A percentile compares a stretch with the other conserved stretches of the same genome.
phyloP scores from a whole-genome alignment of 2,329 filamentous ascomycete genomes.

The Hypoxylon sp. region DNA sequence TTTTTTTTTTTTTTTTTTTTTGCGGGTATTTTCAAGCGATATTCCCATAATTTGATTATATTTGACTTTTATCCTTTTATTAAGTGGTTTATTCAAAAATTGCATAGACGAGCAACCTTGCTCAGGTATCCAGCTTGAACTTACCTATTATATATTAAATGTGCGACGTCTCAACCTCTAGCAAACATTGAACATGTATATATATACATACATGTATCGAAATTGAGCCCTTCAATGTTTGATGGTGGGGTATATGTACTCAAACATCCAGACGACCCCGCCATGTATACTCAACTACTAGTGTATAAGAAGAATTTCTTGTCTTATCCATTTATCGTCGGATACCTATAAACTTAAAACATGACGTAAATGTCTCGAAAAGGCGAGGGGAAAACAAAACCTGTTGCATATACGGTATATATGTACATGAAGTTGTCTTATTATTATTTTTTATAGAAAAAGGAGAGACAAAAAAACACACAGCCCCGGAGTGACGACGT shows the following conservation, averaged over 20 bases:
- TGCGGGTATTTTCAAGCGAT: conserved; percentile 2
- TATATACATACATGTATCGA: too few relatives aligned
- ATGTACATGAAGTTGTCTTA: too few relatives aligned
- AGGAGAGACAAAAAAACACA: not conserved
- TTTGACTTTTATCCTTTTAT: not conserved
- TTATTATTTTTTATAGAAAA: too few relatives aligned
- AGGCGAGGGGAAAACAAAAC: too few relatives aligned
- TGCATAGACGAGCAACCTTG: not conserved
- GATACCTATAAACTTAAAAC: not conserved
- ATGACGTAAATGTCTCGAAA: not conserved
- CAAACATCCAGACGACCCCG: not conserved
- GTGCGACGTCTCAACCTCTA: not conserved
- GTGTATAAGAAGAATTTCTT: too few relatives aligned
- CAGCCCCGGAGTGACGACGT: not conserved
- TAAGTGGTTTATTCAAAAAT: not conserved
- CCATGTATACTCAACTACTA: not conserved
- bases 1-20: conserved; percentile 4
- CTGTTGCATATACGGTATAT: too few relatives aligned
- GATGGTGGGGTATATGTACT: not conserved
- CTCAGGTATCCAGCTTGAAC: not conserved
- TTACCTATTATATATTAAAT: not conserved
- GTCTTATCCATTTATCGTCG: too few relatives aligned
- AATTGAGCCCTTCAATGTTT: conserved; percentile 2
- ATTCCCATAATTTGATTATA: not conserved
- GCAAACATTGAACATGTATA: not conserved